phyloP scores from a whole-genome alignment of 257 asterid genomes.

The Solanum phureja region DNA sequence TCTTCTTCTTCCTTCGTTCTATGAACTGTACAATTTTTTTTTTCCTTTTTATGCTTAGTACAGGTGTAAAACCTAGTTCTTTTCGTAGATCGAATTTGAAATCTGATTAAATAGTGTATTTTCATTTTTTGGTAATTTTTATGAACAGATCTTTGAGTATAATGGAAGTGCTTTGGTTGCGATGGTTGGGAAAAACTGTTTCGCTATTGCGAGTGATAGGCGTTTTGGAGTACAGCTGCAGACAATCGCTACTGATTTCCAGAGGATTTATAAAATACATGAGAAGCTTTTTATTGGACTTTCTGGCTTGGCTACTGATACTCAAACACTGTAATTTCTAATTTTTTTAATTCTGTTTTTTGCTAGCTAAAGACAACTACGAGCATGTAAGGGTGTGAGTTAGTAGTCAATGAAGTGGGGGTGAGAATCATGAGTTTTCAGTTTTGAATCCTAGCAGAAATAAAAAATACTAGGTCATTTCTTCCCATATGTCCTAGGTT shows the following conservation, averaged over 20 bases:
- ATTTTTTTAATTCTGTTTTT: neutral
- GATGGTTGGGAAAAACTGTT: conserved; percentile 93
- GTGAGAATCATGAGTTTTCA: neutral
- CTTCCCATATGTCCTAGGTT: neutral
- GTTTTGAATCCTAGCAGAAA: neutral
- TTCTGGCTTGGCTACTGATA: conserved; percentile 84
- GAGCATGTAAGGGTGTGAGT: neutral
- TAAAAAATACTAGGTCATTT: neutral
- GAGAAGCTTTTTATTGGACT: conserved; percentile 82
- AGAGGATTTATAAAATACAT: conserved; percentile 67
- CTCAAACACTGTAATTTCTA: conserved; percentile 60
- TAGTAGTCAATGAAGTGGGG: neutral
- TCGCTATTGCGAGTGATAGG: conserved; percentile 91
- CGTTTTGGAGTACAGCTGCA: conserved; percentile 90
- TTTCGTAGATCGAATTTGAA: neutral
- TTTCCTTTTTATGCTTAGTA: neutral
- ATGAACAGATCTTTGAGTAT: conserved; percentile 80
- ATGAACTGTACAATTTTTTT: neutral
- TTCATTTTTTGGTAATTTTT: neutral
- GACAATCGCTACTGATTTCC: conserved; percentile 84
- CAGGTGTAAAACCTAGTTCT: neutral
- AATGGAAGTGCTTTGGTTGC: conserved; percentile 97
- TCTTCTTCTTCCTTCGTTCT: neutral
- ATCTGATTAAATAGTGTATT: neutral
- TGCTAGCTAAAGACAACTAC: neutral